A percentile compares a stretch with the other conserved stretches of the same genome.
These are phyloP conservation scores for Massospora cicadina DNA, from an alignment of 371 early-diverging fungal genomes.

Conservation along the genomic window DNA sequence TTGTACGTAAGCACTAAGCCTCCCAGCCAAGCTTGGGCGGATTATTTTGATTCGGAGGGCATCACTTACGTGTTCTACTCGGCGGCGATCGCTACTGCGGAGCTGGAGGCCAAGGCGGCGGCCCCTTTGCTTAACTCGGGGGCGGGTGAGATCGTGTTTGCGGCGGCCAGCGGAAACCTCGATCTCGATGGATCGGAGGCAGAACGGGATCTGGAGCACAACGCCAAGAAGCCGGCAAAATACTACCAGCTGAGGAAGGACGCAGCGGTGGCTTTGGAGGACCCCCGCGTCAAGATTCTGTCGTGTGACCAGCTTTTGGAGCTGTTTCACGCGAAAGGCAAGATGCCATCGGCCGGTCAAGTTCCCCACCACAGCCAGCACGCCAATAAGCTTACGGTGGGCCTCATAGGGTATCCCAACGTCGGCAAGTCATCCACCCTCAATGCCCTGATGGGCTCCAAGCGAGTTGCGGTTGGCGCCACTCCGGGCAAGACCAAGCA, in stretches of 20 bases:
- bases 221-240: neutral
- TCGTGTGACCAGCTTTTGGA: neutral
- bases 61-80: constrained; percentile 86
- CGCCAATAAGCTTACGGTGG: constrained; percentile 45
- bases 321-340: neutral
- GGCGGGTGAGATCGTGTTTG: neutral
- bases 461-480: constrained; percentile 88
- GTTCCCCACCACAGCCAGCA: neutral
- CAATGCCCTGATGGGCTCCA: constrained; percentile 91
- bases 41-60: constrained; percentile 60
- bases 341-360: neutral
- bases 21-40: constrained; percentile 58
- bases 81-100: constrained; percentile 42
- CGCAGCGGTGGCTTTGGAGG: neutral
- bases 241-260: neutral
- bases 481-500: constrained; percentile 99
- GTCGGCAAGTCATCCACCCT: constrained; percentile 99
- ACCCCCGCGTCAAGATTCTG: constrained; percentile 2
- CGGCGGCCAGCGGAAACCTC: neutral
- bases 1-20: neutral
- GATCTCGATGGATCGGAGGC: constrained; percentile 14
- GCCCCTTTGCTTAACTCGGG: neutral
- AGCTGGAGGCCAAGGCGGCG: constrained; percentile 32
- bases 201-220: constrained; percentile 13
- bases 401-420: constrained; percentile 99